Percentiles rank a stretch among this genome's conserved stretches.
These are phyloP conservation scores for Acacia confusa DNA, from an alignment of 306 rosid species.

Conservation along the genomic window DNA sequence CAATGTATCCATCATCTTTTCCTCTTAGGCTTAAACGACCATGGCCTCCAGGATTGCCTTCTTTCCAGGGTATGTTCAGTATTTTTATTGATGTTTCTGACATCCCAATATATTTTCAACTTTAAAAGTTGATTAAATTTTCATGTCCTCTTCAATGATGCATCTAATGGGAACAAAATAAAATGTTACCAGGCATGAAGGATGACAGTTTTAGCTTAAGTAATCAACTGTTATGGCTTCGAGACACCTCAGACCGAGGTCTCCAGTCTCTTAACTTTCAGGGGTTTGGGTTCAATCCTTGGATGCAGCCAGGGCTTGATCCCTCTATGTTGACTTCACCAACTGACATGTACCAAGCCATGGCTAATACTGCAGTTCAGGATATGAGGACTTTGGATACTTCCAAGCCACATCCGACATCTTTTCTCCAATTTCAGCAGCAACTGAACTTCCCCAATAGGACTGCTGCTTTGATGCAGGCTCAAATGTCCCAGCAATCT, in stretches of 20 bases:
- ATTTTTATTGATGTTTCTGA: not conserved
- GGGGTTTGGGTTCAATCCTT: slow-evolving; percentile 81
- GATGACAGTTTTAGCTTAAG: slow-evolving; percentile 1
- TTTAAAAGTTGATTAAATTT: not conserved
- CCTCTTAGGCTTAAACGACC: slow-evolving; percentile 94
- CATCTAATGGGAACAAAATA: too few relatives aligned
- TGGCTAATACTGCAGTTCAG: slow-evolving; percentile 87
- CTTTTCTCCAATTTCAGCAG: slow-evolving; percentile 84
- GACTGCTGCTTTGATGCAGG: slow-evolving; percentile 66
- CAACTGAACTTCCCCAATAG: slow-evolving; percentile 62
- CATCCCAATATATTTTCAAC: slow-evolving; percentile 22
- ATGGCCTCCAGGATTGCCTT: slow-evolving; percentile 90
- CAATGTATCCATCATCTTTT: slow-evolving; percentile 94
- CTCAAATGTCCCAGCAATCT: slow-evolving; percentile 78
- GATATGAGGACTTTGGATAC: slow-evolving; percentile 83
- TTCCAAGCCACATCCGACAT: slow-evolving; percentile 59
- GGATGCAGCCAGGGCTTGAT: slow-evolving; percentile 92
- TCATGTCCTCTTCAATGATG: not conserved
- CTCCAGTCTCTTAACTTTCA: slow-evolving; percentile 73
- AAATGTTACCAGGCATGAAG: slow-evolving; percentile 15
- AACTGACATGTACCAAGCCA: slow-evolving; percentile 85
- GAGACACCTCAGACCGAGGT: slow-evolving; percentile 57
- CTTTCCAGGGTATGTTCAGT: slow-evolving; percentile 70
- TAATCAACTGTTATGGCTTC: slow-evolving; percentile 10
- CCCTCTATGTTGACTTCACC: slow-evolving; percentile 73